These are phyloP conservation scores for Pseudogymnoascus sp. DNA, from an alignment of 2,329 filamentous ascomycete genomes.

Conservation along the genomic window DNA sequence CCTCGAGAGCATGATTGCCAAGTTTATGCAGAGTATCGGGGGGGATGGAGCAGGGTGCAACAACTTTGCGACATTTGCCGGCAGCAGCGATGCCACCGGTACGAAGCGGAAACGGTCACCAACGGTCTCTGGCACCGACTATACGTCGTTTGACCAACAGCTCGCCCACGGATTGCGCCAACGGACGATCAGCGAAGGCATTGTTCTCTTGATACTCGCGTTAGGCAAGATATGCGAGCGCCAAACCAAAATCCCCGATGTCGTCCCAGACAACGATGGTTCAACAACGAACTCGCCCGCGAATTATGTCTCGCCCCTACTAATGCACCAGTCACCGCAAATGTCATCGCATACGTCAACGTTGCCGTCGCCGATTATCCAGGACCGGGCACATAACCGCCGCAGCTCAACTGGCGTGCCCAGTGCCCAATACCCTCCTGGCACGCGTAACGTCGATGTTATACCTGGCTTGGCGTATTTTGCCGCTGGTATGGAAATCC, in stretches of 20 bases:
- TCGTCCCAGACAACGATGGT: conserved; percentile 38
- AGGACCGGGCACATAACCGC: neutral
- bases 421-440: conserved; percentile 11
- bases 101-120: conserved; percentile 27
- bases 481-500: conserved; percentile 74
- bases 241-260: conserved; percentile 48
- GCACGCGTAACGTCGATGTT: conserved; percentile 63
- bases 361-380: neutral
- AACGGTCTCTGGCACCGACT: conserved; percentile 18
- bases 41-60: conserved; percentile 17
- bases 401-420: conserved; percentile 6
- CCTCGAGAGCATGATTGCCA: conserved; percentile 36
- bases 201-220: conserved; percentile 76
- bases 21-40: conserved; percentile 26
- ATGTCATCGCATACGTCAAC: neutral
- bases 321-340: conserved; percentile 48
- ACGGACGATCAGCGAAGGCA: conserved; percentile 68
- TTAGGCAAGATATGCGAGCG: conserved; percentile 72
- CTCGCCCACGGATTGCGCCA: conserved; percentile 44
- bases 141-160: conserved; percentile 19
- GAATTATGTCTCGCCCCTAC: neutral
- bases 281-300: neutral
- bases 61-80: neutral
- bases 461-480: conserved; percentile 90
- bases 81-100: conserved; percentile 10